Evolutionary conservation across 208 protist genomes (phyloP).

Genomic region (Acanthamoeba divionensis): DNA sequence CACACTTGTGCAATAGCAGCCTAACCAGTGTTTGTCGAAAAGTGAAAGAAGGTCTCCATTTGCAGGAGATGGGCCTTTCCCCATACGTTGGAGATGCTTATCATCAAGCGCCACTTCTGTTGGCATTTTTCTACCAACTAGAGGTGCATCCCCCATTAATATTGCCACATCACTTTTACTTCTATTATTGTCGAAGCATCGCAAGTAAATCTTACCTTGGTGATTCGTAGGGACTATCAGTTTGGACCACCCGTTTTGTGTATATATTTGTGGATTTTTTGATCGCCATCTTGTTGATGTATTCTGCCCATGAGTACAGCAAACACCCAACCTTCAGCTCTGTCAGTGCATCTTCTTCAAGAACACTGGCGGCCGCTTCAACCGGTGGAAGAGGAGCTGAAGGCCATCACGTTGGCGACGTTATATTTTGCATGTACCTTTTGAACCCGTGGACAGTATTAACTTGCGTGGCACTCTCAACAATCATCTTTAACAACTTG

Average conservation of each 20-base stretch:
- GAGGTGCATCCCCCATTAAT: neutral
- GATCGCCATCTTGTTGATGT: conserved; percentile 48
- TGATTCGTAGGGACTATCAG: too few relatives aligned
- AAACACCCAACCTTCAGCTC: conserved; percentile 28
- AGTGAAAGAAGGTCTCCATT: conserved; percentile 45
- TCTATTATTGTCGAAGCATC: neutral
- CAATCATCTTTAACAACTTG: conserved; percentile 53
- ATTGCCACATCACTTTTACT: neutral
- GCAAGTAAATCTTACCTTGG: neutral
- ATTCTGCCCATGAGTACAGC: conserved; percentile 20
- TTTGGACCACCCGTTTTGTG: neutral
- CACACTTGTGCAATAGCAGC: neutral
- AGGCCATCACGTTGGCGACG: neutral
- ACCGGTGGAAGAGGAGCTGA: neutral
- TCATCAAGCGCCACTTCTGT: conserved; percentile 47
- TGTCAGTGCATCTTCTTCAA: neutral
- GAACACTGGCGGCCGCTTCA: neutral
- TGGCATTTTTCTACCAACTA: neutral
- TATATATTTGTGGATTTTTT: conserved; percentile 40
- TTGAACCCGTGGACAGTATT: conserved; percentile 49
- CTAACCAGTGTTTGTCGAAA: neutral
- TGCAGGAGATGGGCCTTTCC: neutral
- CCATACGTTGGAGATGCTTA: conserved; percentile 50
- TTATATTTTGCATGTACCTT: conserved; percentile 48
- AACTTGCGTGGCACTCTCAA: conserved; percentile 39